These are phyloP conservation scores for Geotrichum armillariae DNA, from an alignment of 1,139 yeast genomes.

Conservation along the genomic window DNA sequence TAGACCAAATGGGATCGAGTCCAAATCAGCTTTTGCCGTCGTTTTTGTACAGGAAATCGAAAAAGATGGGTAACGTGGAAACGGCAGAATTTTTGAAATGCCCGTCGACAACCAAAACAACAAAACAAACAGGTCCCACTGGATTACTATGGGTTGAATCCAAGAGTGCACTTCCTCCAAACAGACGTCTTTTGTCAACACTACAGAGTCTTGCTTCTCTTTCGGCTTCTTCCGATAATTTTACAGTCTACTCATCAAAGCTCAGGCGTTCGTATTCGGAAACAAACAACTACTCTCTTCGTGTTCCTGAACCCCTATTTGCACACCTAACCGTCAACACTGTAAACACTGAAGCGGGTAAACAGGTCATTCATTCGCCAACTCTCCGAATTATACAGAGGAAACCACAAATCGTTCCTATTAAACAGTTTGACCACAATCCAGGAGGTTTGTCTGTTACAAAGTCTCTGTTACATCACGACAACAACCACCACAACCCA, in stretches of 20 bases:
- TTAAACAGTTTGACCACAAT: neutral
- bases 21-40: neutral
- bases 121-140: constrained; percentile 4
- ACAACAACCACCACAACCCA: neutral
- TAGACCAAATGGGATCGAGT: neutral
- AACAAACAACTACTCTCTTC: neutral
- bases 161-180: neutral
- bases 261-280: neutral
- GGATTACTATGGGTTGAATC: neutral
- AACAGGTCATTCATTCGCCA: neutral
- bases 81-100: neutral
- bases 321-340: neutral
- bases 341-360: neutral
- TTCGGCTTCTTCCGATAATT: neutral
- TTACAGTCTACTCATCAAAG: neutral
- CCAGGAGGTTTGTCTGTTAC: neutral
- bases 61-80: neutral
- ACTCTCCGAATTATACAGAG: neutral
- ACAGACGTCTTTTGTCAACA: neutral
- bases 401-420: neutral
- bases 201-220: neutral
- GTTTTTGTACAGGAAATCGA: neutral
- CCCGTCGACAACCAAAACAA: neutral
- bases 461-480: neutral
- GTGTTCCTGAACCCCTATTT: neutral